Base-by-base conservation (phyloP, 129 eudicot species). In the Mikania micrantha region DNA sequence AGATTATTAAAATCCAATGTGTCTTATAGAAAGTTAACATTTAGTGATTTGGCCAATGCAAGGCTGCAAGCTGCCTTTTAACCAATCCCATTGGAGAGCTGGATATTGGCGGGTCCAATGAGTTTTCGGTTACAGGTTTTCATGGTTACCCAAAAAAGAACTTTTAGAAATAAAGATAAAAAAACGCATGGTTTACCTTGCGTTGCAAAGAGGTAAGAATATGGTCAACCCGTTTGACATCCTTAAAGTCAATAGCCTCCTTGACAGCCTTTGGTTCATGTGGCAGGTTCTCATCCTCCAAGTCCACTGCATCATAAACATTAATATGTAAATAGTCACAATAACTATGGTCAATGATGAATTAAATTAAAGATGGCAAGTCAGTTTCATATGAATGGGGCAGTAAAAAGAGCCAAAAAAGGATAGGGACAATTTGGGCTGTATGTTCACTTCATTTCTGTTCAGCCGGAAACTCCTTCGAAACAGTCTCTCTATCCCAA, bases 161-260 rank as follows among this genome's bases (percentile, higher is more conserved):
- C 2, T 28, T 2, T 28, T 28, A 38, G 17, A 63, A 6, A 12
- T 13, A 48, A 22, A 22, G 31, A 39, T 3, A 65, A 57, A 5
- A 27, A n/a, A 19, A 73, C 11, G 49, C 29, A 15, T 19, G 17
- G 38, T 19, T 72, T 79, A 90, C 97, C 92, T 87, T 90, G 77
- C 95, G 91, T 70, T 90, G 95, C 74, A 85, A 72, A 6, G 89
- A 77, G 7, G 92, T 88, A 64, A 90, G 92, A 71, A 90, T 87
- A 45, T 83, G 97, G 74, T 90, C 95, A 11, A 90, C 77, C 64
- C 97, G 91, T 67, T 80, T 87, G 44, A 90, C 81, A 66, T 90
- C 95, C 76, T 88, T 87, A 34, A 87, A 77, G 85, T 90, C 83
- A 36, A 90, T 87, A 17, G 70, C 73, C 82, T 90, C 97, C 78